phyloP scores from a whole-genome alignment of 495 filamentous ascomycete species.

The Hyaloscypha variabilis region DNA sequence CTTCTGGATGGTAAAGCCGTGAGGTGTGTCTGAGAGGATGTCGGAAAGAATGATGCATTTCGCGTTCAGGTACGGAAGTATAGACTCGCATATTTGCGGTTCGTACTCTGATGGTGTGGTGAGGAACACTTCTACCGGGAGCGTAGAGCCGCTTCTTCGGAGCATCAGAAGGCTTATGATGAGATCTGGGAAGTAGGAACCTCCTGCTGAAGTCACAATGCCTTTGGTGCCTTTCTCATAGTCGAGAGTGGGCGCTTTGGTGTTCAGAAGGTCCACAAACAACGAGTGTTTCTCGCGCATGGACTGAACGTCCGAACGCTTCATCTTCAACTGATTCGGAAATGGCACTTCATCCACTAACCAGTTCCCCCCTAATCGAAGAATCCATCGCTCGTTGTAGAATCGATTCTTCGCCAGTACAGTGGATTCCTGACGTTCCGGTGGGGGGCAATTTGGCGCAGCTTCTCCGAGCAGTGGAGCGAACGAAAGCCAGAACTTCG shows the following conservation, averaged over 20 bases:
- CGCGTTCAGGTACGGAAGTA: conserved; percentile 53
- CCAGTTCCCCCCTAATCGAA: background rate
- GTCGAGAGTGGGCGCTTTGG: conserved; percentile 41
- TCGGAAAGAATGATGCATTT: conserved; percentile 42
- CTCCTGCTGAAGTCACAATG: conserved; percentile 49
- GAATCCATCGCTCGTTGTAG: background rate
- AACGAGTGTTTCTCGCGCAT: conserved; percentile 36
- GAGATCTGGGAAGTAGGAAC: conserved; percentile 33
- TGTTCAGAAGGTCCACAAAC: conserved; percentile 43
- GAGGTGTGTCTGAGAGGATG: background rate
- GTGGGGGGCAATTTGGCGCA: background rate
- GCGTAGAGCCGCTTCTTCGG: conserved; percentile 53
- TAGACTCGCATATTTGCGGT: conserved; percentile 50
- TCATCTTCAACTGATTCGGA: conserved; percentile 9
- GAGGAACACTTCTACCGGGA: conserved; percentile 63
- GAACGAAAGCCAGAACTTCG: conserved; percentile 2
- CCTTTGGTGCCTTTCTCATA: conserved; percentile 52
- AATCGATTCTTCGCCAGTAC: background rate
- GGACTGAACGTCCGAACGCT: background rate
- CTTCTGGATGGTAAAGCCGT: conserved; percentile 28
- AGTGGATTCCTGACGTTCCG: background rate
- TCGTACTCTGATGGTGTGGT: conserved; percentile 53
- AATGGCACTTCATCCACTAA: background rate
- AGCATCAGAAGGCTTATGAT: conserved; percentile 60
- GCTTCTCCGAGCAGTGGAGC: conserved; percentile 1